Base-by-base conservation (phyloP, 208 protist genomes). In the Acanthamoeba lenticulata region DNA sequence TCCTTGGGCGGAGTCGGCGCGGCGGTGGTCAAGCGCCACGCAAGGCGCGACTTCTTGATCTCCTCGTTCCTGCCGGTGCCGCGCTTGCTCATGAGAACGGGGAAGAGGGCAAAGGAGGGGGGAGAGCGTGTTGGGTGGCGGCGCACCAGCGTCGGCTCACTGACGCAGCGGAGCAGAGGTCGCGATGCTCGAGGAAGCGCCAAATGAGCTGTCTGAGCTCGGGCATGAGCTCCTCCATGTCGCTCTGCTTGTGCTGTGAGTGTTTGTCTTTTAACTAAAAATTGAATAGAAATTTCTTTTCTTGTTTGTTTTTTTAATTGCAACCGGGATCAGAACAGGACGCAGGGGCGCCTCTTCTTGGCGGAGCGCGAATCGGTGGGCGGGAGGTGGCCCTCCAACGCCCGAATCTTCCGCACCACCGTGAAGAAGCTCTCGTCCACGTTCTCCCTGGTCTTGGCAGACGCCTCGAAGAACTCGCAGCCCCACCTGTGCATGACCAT, bases 371-470 rank as follows among this genome's bases (percentile, higher is more conserved):
- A 27, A 19, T n/a, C 21, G 5, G 15, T 15, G 3, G 72, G 38
- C 40, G 0, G 15, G 34, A 5, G 0, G 4, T 13, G 11, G 3
- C 38, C 40, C 38, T 83, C 72, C n/a, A 49, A 2, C 9, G 13
- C 38, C 7, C 92, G 94, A 21, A 98, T 97, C 83, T 97, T 95
- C 36, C 96, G 86, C 57, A 98, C 97, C 0, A 97, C 38, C 21
- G 95, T 90, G 45, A 96, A 97, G 94, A 98, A 98, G 36, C 90
- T 67, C 40, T 97, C 96, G 32, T 97, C 96, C 29, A 97, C 96
- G 36, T 98, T 98, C 11, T 97, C 69, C 55, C 97, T 92, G 17
- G 94, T 95, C 95, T 98, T 98, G 4, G 97, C 96, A 38, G 96
- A 69, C 62, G 96, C 96, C 83, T 97, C 97, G n/a, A 97, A 77